Evolutionary conservation across 1,139 yeast genomes (phyloP).

Genomic region (Pichia kudriavzevii): DNA sequence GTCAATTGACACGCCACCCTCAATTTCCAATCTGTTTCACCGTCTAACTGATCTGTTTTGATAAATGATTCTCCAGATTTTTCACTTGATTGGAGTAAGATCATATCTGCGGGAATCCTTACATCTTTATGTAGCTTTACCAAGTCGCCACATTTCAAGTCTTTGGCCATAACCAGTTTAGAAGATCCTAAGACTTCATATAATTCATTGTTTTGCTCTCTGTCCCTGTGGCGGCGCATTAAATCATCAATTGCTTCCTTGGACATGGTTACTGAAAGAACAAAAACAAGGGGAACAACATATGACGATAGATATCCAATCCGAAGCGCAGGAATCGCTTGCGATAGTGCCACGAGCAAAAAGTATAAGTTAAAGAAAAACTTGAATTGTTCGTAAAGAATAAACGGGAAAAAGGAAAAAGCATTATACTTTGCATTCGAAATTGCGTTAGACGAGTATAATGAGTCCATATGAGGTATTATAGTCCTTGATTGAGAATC

Average conservation of each 20-base stretch:
- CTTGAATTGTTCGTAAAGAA: slow-evolving; percentile 91
- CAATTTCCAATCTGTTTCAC: slow-evolving; percentile 98
- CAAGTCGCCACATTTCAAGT: slow-evolving; percentile 78
- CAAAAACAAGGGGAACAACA: slow-evolving; percentile 90
- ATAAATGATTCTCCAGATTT: slow-evolving; percentile 81
- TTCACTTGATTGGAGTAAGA: slow-evolving; percentile 79
- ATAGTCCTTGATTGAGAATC: slow-evolving; percentile 17
- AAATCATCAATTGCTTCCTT: slow-evolving; percentile 95
- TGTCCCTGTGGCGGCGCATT: slow-evolving; percentile 81
- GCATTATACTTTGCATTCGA: slow-evolving; percentile 95
- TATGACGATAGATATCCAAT: slow-evolving; percentile 93
- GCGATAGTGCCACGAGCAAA: slow-evolving; percentile 86
- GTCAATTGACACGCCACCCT: slow-evolving; percentile 70
- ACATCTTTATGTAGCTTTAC: slow-evolving; percentile 75
- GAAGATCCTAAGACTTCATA: slow-evolving; percentile 59
- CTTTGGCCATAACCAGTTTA: slow-evolving; percentile 50
- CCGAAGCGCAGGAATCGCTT: slow-evolving; percentile 81
- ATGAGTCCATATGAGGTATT: slow-evolving; percentile 32
- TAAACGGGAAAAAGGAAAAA: slow-evolving; percentile 77
- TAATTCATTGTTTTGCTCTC: slow-evolving; percentile 76
- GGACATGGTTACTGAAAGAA: slow-evolving; percentile 83
- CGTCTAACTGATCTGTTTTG: slow-evolving; percentile 95
- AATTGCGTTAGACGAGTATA: slow-evolving; percentile 69
- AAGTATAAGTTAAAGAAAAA: slow-evolving; percentile 93
- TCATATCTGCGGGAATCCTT: slow-evolving; percentile 89